Percentiles rank a stretch among this genome's conserved stretches.
Conservation (phyloP, 768 basidiomycete species). For the Mrakia blollopis region DNA sequence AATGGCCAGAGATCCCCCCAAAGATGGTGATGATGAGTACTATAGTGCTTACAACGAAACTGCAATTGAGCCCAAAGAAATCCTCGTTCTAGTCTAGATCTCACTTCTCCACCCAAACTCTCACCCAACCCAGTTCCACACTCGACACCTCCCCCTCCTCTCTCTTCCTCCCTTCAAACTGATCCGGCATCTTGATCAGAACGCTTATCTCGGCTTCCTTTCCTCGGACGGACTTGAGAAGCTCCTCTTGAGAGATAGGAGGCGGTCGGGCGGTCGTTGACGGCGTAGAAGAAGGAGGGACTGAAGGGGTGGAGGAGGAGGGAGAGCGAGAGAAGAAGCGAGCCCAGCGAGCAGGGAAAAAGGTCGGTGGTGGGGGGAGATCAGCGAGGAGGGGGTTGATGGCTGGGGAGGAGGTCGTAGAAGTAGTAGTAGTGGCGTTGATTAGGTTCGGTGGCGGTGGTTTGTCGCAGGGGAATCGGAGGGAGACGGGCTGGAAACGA, state of each 20-base stretch:
- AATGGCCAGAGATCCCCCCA: too few relatives aligned
- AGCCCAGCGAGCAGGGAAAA: constrained; percentile 7
- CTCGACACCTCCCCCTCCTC: background rate
- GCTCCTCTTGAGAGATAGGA: background rate
- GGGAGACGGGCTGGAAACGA: background rate
- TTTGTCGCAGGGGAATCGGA: background rate
- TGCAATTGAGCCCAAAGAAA: background rate
- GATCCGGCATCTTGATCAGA: constrained; percentile 1
- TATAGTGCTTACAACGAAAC: background rate
- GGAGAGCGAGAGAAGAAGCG: background rate
- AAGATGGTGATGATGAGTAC: too few relatives aligned
- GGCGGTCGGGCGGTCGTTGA: background rate
- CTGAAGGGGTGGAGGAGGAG: background rate
- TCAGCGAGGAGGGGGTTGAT: background rate
- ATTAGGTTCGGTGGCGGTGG: background rate
- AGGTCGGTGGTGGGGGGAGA: background rate
- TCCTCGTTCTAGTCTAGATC: background rate
- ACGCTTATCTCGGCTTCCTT: constrained; percentile 9
- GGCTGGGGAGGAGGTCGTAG: background rate
- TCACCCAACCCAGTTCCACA: constrained; percentile 1
- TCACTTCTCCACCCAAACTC: background rate
- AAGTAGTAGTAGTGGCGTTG: background rate
- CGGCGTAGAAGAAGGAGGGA: background rate
- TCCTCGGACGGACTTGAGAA: background rate
- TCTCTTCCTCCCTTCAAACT: background rate